A percentile compares a stretch with the other conserved stretches of the same genome.
These are phyloP conservation scores for Prunus salicina DNA, from an alignment of 306 rosid species.

Conservation along the genomic window DNA sequence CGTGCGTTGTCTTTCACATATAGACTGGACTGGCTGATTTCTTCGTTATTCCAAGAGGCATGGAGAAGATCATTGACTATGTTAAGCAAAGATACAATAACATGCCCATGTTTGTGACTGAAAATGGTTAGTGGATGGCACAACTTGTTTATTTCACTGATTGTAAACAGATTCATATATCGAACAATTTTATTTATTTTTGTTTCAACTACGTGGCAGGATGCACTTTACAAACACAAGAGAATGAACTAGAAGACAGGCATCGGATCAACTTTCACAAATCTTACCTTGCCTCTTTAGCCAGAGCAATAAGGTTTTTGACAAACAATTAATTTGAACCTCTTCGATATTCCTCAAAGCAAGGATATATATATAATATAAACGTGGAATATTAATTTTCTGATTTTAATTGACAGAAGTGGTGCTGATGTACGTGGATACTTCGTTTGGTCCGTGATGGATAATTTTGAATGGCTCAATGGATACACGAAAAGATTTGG, in stretches of 20 bases:
- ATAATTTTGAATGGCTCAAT: conserved; percentile 56
- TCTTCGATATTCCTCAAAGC: too few relatives aligned
- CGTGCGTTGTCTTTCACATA: not conserved
- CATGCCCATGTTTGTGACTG: conserved; percentile 55
- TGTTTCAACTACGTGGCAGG: conserved; percentile 24
- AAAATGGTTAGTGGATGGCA: conserved; percentile 47
- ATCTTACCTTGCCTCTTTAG: conserved; percentile 50
- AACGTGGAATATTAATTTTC: not conserved
- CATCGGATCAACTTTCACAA: conserved; percentile 48
- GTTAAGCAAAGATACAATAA: conserved; percentile 48
- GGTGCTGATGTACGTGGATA: conserved; percentile 79
- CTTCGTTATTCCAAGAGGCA: conserved; percentile 62
- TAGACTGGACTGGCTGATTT: conserved; percentile 50
- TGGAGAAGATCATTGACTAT: conserved; percentile 53
- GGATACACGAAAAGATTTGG: conserved; percentile 57
- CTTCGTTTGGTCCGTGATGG: conserved; percentile 65
- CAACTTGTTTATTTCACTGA: not conserved
- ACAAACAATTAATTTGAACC: too few relatives aligned
- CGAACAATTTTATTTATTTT: not conserved
- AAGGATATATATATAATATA: too few relatives aligned
- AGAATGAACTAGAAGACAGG: conserved; percentile 33
- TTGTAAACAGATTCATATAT: not conserved
- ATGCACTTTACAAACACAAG: conserved; percentile 18
- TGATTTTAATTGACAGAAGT: conserved; percentile 29
- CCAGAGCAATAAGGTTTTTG: conserved; percentile 48